Percentiles rank a stretch among this genome's conserved stretches.
phyloP scores from a whole-genome alignment of 176 grass and related monocot species.

The Oryza brachyantha region DNA sequence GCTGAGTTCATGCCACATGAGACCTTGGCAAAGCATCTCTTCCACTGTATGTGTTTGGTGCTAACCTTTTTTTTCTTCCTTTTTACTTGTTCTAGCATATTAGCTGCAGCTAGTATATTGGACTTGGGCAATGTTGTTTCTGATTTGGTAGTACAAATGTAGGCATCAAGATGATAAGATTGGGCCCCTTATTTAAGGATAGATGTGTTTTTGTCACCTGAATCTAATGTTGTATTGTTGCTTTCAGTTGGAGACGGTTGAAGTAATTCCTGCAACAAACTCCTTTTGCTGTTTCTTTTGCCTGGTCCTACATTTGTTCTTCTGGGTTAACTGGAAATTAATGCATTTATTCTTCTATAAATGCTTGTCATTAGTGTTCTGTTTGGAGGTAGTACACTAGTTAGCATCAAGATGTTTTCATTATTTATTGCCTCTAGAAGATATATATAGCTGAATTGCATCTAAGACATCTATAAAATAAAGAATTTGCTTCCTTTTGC shows the following conservation, averaged over 20 bases:
- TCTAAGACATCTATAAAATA: background rate
- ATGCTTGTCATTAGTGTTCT: background rate
- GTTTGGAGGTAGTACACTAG: background rate
- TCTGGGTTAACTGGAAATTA: background rate
- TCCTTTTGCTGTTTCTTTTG: conserved; percentile 6
- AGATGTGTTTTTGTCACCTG: background rate
- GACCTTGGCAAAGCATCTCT: conserved; percentile 88
- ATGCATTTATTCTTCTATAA: background rate
- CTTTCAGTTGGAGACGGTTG: background rate
- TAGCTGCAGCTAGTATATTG: conserved; percentile 1
- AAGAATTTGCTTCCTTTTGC: background rate
- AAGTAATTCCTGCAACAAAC: background rate
- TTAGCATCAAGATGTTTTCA: background rate
- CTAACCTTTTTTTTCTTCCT: background rate
- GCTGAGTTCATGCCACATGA: conserved; percentile 83
- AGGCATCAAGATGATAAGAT: conserved; percentile 8
- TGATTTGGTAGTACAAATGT: background rate
- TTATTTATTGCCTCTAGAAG: background rate
- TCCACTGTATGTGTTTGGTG: conserved; percentile 70
- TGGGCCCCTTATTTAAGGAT: conserved; percentile 16
- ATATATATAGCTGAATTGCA: conserved; percentile 3
- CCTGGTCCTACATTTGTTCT: conserved; percentile 6
- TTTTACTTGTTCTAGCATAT: background rate
- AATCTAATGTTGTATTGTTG: conserved; percentile 3
- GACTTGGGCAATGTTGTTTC: background rate